Base-by-base conservation (phyloP, 2,329 filamentous ascomycete species). In the Cytospora paraplurivora region DNA sequence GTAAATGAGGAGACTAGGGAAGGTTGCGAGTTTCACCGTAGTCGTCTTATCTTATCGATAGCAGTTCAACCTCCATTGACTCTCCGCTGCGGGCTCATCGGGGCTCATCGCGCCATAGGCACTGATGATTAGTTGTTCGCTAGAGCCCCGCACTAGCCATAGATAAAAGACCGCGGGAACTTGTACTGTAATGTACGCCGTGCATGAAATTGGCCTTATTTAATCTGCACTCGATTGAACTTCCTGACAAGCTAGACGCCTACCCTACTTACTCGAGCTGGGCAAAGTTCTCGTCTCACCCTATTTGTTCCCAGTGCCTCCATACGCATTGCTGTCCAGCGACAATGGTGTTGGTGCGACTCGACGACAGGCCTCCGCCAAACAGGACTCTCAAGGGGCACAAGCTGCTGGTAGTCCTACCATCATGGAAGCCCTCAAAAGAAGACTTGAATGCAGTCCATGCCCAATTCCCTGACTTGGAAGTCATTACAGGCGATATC, bases 301-400 rank as follows among this genome's bases (percentile, higher is more conserved):
- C 58, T 54, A 61, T 27, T 13, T 12, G 7, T 17, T 17, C 38
- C 11, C 15, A 34, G 15, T 15, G 10, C 19, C 21, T 21, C 47
- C 10, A 59, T 17, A 35, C 37, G n/a, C 35, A 2, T 37, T n/a
- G 19, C 38, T 47, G 44, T 21, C 32, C 15, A 37, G 10, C 34
- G 34, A 21, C 49, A 51, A 66, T 66, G 64, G 59, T 59, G 4
- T 35, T 66, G 21, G 51, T 61, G 5, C 50, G 64, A 13, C 58
- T 52, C 53, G 52, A 62, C n/a, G 49, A 61, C 17, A 59, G 35
- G 49, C 27, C 2, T 27, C 62, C 47, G 51, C 66, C 65, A 1
- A 79, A 79, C 70, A 72, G 70, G 58, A 76, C 77, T 41, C 74
- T 83, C 53, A 73, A 73, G 54, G 80, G 79, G 51, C 81, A 84